Conservation (phyloP, 345 rosid genomes). For the Eucalyptus cloeziana region DNA sequence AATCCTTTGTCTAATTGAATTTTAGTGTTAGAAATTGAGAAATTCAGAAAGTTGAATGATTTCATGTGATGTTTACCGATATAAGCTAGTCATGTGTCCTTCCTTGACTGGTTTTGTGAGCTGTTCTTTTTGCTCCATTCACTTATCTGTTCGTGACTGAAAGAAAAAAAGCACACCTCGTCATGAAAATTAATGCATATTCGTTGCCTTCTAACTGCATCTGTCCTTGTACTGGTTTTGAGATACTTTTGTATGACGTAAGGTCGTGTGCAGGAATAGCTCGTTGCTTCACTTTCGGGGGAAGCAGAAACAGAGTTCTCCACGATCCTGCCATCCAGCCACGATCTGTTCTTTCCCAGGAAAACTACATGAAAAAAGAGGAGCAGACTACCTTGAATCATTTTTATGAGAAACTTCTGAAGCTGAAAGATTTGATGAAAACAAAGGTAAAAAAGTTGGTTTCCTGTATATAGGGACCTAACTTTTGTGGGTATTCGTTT, state of each 20-base stretch:
- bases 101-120: background rate
- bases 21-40: background rate
- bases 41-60: background rate
- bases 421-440: slow-evolving; percentile 72
- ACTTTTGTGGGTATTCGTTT: no score
- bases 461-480: background rate
- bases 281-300: slow-evolving; percentile 88
- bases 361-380: slow-evolving; percentile 58
- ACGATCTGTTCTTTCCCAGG: slow-evolving; percentile 59
- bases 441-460: slow-evolving; percentile 32
- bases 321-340: slow-evolving; percentile 69
- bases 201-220: no score
- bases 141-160: background rate
- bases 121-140: background rate
- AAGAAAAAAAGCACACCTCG: background rate
- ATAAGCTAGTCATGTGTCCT: background rate
- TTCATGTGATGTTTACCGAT: background rate
- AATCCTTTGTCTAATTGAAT: background rate
- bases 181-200: no score
- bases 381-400: slow-evolving; percentile 78
- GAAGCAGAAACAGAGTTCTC: slow-evolving; percentile 62
- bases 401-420: slow-evolving; percentile 85
- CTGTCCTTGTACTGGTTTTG: no score
- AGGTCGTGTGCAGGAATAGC: slow-evolving; percentile 52
- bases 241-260: background rate